Evolutionary conservation across 176 grass and related monocot species (phyloP), one percentile per base, ranked within the genome.

Genomic region (Carex scoparia): DNA sequence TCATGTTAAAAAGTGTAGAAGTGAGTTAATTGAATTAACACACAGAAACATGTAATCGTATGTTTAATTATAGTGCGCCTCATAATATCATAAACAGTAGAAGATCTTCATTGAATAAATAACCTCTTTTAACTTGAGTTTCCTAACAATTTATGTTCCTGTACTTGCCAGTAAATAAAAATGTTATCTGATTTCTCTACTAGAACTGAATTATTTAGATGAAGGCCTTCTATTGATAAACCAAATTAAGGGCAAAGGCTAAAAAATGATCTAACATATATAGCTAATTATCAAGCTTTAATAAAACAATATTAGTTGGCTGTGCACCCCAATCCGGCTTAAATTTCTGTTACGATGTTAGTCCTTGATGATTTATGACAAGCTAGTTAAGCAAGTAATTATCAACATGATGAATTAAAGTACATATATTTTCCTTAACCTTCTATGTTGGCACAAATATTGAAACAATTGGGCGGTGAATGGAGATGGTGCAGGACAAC

Each of bases 401-500:
- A 78, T 78, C 5, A 55, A 78, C 40, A 53, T 12, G 10, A 49
- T 54, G 10, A 68, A 68, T 37, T 37, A 5, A 37, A 68, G 65
- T 15, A 37, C 33, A 68, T 68, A 0, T 68, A 68, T 69, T 69
- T 31, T 38, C 14, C 33, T 69, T 40, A 14, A 68, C 37, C 65
- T 37, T 37, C 44, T 51, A 15, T 57, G 11, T 31, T 78, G 51
- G 13, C 28, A 77, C 10, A 57, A 81, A 15, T 53, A 16, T 33
- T 71, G 84, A 64, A 48, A 38, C 40, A 80, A 67, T 88, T 65
- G 81, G 62, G 38, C 28, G 77, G 44, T 42, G 51, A 74, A 38
- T 84, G 66, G 58, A 58, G 14, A 57, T 33, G 57, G 32, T 42
- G 78, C 88, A 86, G 88, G 79, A 62, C 84, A 83, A 83, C 37